Conservation (phyloP, 495 filamentous ascomycete genomes). For the Pseudotulostoma volvatum region DNA sequence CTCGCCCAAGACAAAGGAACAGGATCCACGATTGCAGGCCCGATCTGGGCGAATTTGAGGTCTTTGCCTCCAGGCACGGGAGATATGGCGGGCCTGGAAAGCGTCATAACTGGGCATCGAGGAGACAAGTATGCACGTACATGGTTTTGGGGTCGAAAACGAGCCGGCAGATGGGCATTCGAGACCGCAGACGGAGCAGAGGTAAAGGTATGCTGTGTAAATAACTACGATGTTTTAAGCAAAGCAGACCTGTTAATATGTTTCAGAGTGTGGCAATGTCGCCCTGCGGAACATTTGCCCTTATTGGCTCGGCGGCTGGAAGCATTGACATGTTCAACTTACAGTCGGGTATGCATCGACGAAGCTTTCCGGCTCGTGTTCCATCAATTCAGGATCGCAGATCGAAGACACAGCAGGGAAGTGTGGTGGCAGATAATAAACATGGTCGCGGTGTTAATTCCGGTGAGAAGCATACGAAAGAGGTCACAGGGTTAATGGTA, state of each 20-base stretch:
- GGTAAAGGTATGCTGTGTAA: slow-evolving; percentile 43
- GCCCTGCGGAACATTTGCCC: slow-evolving; percentile 80
- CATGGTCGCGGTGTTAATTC: slow-evolving; percentile 15
- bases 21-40: slow-evolving; percentile 51
- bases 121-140: slow-evolving; percentile 73
- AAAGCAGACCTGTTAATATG: slow-evolving; percentile 2
- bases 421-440: no score
- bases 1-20: slow-evolving; percentile 89
- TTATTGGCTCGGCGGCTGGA: slow-evolving; percentile 74
- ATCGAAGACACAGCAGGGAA: slow-evolving; percentile 36
- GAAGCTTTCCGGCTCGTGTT: slow-evolving; percentile 62
- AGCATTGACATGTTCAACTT: slow-evolving; percentile 89
- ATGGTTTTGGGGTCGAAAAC: slow-evolving; percentile 95
- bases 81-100: slow-evolving; percentile 83
- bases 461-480: slow-evolving; percentile 53
- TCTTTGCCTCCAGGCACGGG: no score
- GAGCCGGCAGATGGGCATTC: slow-evolving; percentile 84
- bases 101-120: slow-evolving; percentile 84
- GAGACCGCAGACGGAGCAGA: slow-evolving; percentile 68
- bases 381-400: slow-evolving; percentile 43
- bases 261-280: slow-evolving; percentile 63
- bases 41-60: slow-evolving; percentile 62
- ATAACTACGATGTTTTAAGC: neutral
- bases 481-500: slow-evolving; percentile 71
- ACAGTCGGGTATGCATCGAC: slow-evolving; percentile 76